Evolutionary conservation across 495 filamentous ascomycete species (phyloP).

Genomic region (Xylaria telfairii): DNA sequence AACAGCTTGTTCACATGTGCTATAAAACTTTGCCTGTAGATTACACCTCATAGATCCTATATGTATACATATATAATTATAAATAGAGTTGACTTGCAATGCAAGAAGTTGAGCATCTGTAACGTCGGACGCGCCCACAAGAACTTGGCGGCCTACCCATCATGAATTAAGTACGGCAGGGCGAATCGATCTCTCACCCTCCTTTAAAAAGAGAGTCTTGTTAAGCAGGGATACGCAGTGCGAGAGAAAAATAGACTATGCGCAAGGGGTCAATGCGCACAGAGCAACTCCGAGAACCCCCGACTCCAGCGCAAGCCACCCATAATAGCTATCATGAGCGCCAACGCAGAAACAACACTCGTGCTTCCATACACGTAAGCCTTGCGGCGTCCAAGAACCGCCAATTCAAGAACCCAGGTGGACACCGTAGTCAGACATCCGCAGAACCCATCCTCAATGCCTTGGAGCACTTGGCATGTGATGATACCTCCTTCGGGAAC

Average conservation of each 20-base stretch:
- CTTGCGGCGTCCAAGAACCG: constrained; percentile 66
- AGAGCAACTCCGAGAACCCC: constrained; percentile 62
- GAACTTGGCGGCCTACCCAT: background rate
- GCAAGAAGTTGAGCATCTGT: background rate
- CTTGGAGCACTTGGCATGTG: constrained; percentile 82
- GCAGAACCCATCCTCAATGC: constrained; percentile 89
- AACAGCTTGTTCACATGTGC: background rate
- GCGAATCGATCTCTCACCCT: background rate
- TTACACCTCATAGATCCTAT: background rate
- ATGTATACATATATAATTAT: background rate
- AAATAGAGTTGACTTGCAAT: background rate
- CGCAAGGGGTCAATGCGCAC: constrained; percentile 41
- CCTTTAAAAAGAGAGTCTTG: background rate
- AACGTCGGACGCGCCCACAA: background rate
- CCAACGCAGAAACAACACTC: constrained; percentile 70
- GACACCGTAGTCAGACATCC: constrained; percentile 90
- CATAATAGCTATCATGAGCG: constrained; percentile 74
- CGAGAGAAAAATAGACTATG: background rate
- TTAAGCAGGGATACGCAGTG: background rate
- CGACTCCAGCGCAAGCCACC: constrained; percentile 80
- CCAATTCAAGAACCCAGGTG: constrained; percentile 86
- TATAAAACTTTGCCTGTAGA: background rate
- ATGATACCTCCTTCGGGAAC: constrained; percentile 56
- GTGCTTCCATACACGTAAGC: constrained; percentile 75
- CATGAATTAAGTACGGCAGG: background rate